Percentiles rank a stretch among this genome's conserved stretches.
phyloP scores from a whole-genome alignment of 768 basidiomycete genomes.

The Auricularia sp. region DNA sequence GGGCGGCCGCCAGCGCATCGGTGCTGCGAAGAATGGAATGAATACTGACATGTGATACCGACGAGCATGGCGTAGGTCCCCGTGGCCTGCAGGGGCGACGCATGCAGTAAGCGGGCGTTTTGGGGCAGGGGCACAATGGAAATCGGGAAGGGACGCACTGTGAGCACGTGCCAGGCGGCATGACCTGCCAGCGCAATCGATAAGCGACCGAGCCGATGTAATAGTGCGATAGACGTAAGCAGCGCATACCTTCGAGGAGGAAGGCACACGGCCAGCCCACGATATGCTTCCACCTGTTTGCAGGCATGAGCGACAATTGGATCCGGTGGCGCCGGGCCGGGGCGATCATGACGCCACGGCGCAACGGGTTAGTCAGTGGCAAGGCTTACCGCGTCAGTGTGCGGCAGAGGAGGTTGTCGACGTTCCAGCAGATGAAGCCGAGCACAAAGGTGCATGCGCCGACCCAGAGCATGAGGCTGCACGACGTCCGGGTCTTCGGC shows the following conservation, averaged over 20 bases:
- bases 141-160: constrained; percentile 30
- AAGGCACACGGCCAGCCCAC: constrained; percentile 61
- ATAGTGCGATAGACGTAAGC: neutral
- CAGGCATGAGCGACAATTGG: neutral
- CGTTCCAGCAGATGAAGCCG: constrained; percentile 69
- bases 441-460: constrained; percentile 49
- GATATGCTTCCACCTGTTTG: constrained; percentile 34
- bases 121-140: no score
- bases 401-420: constrained; percentile 70
- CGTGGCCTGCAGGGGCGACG: constrained; percentile 26
- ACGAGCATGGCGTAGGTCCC: constrained; percentile 29
- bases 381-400: constrained; percentile 29
- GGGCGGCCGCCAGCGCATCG: constrained; percentile 22
- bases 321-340: neutral
- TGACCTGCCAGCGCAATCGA: constrained; percentile 35
- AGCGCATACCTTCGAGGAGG: constrained; percentile 45
- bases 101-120: neutral
- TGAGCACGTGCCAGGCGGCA: constrained; percentile 68
- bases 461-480: constrained; percentile 37
- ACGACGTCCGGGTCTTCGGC: constrained; percentile 20
- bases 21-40: constrained; percentile 23
- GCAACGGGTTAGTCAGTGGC: neutral
- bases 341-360: neutral
- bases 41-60: constrained; percentile 7
- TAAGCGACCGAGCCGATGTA: neutral